Evolutionary conservation across 306 rosid genomes (phyloP).

Genomic region (Boehmeria nivea): DNA sequence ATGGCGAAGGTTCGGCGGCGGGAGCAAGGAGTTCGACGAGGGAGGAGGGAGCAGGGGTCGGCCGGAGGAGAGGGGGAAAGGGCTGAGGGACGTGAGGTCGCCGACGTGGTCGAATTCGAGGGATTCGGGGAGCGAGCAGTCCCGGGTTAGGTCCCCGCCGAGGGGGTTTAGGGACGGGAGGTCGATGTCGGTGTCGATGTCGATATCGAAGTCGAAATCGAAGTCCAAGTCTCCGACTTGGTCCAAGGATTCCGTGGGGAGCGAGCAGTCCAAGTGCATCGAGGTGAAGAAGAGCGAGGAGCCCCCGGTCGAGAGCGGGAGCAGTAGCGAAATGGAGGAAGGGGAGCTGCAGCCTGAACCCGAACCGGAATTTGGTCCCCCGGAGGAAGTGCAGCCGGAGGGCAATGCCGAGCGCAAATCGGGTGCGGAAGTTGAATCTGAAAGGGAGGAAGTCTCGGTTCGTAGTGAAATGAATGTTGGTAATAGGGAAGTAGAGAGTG

Average conservation of each 20-base stretch:
- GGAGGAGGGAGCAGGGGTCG: slow-evolving; percentile 42
- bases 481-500: slow-evolving; percentile 26
- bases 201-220: slow-evolving; percentile 24
- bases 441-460: slow-evolving; percentile 14
- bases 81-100: slow-evolving; percentile 62
- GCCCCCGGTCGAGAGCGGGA: slow-evolving; percentile 50
- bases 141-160: slow-evolving; percentile 31
- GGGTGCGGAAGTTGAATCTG: slow-evolving; percentile 22
- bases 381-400: background rate
- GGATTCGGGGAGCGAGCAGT: slow-evolving; percentile 43
- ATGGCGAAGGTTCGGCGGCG: slow-evolving; percentile 70
- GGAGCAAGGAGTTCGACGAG: slow-evolving; percentile 75
- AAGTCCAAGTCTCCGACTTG: slow-evolving; percentile 56
- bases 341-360: slow-evolving; percentile 76
- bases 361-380: background rate
- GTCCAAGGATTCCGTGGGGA: slow-evolving; percentile 78
- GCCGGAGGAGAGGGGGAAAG: slow-evolving; percentile 44
- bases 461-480: slow-evolving; percentile 13
- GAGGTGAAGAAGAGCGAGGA: slow-evolving; percentile 71
- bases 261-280: slow-evolving; percentile 82
- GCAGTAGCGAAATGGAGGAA: slow-evolving; percentile 78
- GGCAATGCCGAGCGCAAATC: background rate
- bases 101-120: slow-evolving; percentile 39
- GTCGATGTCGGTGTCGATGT: slow-evolving; percentile 15
- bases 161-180: slow-evolving; percentile 30